Evolutionary conservation across 495 filamentous ascomycete species (phyloP).

Genomic region (Daldinia loculata): DNA sequence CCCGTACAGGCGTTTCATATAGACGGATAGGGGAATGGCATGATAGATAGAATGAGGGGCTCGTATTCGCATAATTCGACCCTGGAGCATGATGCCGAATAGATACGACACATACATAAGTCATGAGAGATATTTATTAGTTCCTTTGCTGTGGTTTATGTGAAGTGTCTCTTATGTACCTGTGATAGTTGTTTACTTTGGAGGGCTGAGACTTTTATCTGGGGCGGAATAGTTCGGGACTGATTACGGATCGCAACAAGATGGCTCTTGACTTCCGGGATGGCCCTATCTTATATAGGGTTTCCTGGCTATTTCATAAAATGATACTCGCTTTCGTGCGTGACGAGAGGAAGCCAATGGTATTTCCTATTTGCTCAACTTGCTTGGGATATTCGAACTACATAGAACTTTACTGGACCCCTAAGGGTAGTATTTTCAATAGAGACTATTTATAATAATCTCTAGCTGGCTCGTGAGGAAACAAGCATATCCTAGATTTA

Average conservation of each 20-base stretch:
- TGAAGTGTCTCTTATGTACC: not conserved
- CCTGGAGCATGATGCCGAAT: slow-evolving; percentile 13
- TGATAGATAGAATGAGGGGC: slow-evolving; percentile 36
- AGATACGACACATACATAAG: slow-evolving; percentile 2
- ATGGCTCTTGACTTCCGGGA: too few relatives aligned
- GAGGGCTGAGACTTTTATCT: too few relatives aligned
- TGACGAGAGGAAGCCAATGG: too few relatives aligned
- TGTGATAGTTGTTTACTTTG: not conserved
- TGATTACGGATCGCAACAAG: not conserved
- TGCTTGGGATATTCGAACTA: not conserved
- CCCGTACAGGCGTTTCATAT: slow-evolving; percentile 30
- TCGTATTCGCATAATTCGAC: slow-evolving; percentile 17
- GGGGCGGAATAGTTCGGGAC: not conserved
- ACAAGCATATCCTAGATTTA: not conserved
- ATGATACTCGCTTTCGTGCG: too few relatives aligned
- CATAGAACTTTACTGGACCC: not conserved
- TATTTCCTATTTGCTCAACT: not conserved
- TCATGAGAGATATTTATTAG: not conserved
- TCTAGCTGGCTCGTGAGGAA: not conserved
- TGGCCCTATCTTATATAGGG: too few relatives aligned
- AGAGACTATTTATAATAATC: not conserved
- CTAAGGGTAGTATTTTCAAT: not conserved
- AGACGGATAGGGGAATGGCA: slow-evolving; percentile 33
- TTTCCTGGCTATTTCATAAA: too few relatives aligned
- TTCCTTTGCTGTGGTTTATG: not conserved